phyloP scores from a whole-genome alignment of 2,329 filamentous ascomycete genomes.

The Incumbomyces lentus region DNA sequence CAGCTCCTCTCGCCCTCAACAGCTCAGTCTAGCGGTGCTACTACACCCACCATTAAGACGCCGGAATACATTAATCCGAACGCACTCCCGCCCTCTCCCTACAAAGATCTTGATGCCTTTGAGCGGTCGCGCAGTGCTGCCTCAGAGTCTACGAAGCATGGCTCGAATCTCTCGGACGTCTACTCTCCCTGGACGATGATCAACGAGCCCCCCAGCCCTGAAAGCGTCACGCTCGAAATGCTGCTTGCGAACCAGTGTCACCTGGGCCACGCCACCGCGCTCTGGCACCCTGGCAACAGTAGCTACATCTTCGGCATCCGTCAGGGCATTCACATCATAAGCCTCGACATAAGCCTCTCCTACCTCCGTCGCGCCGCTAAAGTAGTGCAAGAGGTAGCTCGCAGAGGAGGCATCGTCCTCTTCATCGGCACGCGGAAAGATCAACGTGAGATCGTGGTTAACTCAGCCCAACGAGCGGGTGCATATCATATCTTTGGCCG shows the following conservation, averaged over 20 bases:
- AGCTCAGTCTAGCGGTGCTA: slow-evolving; percentile 3
- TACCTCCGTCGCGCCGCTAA: slow-evolving; percentile 89
- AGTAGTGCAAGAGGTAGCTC: slow-evolving; percentile 77
- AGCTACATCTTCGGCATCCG: slow-evolving; percentile 89
- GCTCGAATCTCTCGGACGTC: not conserved
- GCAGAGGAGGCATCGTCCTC: slow-evolving; percentile 71
- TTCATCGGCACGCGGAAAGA: slow-evolving; percentile 82
- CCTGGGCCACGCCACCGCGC: slow-evolving; percentile 78
- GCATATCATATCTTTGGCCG: slow-evolving; percentile 85
- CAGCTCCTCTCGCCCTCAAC: slow-evolving; percentile 14
- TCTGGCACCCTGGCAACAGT: slow-evolving; percentile 92
- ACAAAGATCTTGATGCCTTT: not conserved
- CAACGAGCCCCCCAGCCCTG: slow-evolving; percentile 60
- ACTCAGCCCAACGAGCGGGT: slow-evolving; percentile 64
- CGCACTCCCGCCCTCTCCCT: not conserved
- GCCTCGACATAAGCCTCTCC: slow-evolving; percentile 75
- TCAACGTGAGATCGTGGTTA: slow-evolving; percentile 70
- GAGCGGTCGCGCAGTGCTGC: not conserved
- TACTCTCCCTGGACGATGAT: slow-evolving; percentile 29
- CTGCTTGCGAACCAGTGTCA: slow-evolving; percentile 80
- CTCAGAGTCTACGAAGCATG: not conserved
- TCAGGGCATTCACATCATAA: slow-evolving; percentile 84
- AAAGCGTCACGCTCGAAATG: slow-evolving; percentile 80
- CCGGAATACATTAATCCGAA: not conserved
- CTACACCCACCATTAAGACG: not conserved